These are phyloP conservation scores for Cladophialophora carrionii DNA, from an alignment of 2,329 filamentous ascomycete genomes.

Conservation along the genomic window DNA sequence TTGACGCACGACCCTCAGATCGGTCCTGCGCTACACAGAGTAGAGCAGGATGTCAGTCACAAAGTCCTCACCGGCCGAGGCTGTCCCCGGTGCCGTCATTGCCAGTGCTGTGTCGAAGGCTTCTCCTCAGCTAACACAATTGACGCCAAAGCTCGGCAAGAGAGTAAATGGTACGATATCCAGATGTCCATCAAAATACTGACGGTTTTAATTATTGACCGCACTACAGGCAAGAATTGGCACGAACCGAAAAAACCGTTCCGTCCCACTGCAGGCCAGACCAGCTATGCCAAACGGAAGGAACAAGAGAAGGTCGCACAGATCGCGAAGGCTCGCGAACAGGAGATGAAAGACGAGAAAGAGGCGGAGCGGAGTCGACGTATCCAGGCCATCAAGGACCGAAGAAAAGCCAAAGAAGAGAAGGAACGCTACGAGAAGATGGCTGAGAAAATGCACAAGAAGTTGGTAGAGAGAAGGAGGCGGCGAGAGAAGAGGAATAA, in stretches of 20 bases:
- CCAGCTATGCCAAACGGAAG: constrained; percentile 75
- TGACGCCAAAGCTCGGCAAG: constrained; percentile 22
- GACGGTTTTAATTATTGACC: constrained; percentile 1
- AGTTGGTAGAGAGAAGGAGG: constrained; percentile 89
- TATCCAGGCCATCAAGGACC: constrained; percentile 80
- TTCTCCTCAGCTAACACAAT: constrained; percentile 1
- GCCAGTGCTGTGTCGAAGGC: neutral
- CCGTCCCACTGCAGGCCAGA: constrained; percentile 76
- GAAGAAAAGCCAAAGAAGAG: constrained; percentile 85
- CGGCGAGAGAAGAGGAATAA: constrained; percentile 86
- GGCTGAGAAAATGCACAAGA: constrained; percentile 97
- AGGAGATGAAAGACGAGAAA: constrained; percentile 94
- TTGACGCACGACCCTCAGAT: neutral
- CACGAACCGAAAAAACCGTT: constrained; percentile 81
- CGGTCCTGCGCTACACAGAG: neutral
- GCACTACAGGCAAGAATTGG: constrained; percentile 87
- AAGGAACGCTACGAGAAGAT: constrained; percentile 90
- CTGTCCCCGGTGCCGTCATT: neutral
- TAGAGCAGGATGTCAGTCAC: constrained; percentile 16
- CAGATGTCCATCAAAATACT: constrained; percentile 21
- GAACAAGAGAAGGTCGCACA: constrained; percentile 70
- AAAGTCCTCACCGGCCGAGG: constrained; percentile 1
- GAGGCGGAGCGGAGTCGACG: constrained; percentile 80
- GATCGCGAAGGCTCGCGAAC: constrained; percentile 88
- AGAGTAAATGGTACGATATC: constrained; percentile 31